Evolutionary conservation across 305 asterid genomes (phyloP).

Genomic region (Ajuga reptans): DNA sequence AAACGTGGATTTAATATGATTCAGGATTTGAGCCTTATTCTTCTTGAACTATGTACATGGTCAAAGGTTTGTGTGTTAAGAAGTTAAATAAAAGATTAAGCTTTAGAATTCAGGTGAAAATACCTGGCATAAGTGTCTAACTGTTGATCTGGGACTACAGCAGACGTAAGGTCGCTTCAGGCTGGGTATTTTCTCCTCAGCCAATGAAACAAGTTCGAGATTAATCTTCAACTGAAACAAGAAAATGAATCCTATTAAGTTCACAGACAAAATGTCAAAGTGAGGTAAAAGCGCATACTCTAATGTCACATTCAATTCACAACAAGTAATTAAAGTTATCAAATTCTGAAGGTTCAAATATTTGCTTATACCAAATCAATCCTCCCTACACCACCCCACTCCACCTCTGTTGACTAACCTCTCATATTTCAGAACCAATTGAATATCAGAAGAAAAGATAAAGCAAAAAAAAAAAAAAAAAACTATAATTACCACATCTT

Average conservation of each 20-base stretch:
- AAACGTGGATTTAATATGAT: constrained; percentile 17
- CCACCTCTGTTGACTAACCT: background rate
- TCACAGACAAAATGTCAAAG: background rate
- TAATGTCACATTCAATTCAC: constrained; percentile 8
- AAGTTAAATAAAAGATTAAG: constrained; percentile 18
- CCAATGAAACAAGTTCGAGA: constrained; percentile 62
- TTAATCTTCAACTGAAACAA: constrained; percentile 52
- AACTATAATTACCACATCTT: constrained; percentile 36
- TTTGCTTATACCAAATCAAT: background rate
- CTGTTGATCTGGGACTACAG: constrained; percentile 57
- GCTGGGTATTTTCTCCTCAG: constrained; percentile 64
- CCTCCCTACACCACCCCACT: background rate
- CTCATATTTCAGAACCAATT: constrained; percentile 5
- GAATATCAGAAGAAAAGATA: background rate
- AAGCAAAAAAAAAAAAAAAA: background rate
- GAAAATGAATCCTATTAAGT: constrained; percentile 15
- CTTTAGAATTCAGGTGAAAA: constrained; percentile 12
- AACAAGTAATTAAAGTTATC: constrained; percentile 15
- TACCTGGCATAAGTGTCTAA: constrained; percentile 63
- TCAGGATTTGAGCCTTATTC: background rate
- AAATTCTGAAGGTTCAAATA: background rate
- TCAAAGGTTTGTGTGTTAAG: too few species aligned
- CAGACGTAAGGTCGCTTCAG: constrained; percentile 75
- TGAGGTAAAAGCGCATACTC: constrained; percentile 19
- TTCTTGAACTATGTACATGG: constrained; percentile 1